These are phyloP conservation scores for Sphaerulina vaccinii DNA, from an alignment of 2,329 filamentous ascomycete genomes.

Conservation along the genomic window DNA sequence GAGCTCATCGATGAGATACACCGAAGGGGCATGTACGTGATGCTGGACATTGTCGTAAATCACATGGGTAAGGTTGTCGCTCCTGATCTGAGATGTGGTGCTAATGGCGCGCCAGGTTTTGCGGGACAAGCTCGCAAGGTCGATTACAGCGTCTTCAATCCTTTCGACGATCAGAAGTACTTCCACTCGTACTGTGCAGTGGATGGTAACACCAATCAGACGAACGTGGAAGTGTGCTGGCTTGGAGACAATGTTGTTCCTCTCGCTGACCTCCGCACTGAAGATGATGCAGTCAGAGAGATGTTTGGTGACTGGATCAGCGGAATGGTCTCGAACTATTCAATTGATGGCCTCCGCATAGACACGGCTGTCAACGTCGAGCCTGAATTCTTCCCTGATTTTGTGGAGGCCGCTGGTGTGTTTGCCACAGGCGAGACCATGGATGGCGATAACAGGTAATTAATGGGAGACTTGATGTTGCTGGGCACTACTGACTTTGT, in stretches of 20 bases:
- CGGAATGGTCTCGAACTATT: slow-evolving; percentile 44
- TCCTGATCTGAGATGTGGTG: neutral
- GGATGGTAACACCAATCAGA: slow-evolving; percentile 50
- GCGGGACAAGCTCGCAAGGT: slow-evolving; percentile 48
- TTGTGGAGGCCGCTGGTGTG: slow-evolving; percentile 37
- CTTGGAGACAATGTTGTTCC: slow-evolving; percentile 50
- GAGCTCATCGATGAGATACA: slow-evolving; percentile 57
- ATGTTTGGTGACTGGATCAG: slow-evolving; percentile 45
- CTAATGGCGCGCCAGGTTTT: slow-evolving; percentile 37
- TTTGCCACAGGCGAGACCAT: slow-evolving; percentile 43
- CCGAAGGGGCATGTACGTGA: slow-evolving; percentile 56
- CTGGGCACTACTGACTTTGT: neutral
- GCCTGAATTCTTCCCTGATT: slow-evolving; percentile 39
- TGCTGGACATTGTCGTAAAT: slow-evolving; percentile 61
- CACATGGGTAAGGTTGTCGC: slow-evolving; percentile 41
- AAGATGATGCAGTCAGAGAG: slow-evolving; percentile 42
- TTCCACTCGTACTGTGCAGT: slow-evolving; percentile 61
- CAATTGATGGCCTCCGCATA: slow-evolving; percentile 42
- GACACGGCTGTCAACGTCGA: slow-evolving; percentile 42
- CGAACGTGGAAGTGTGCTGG: slow-evolving; percentile 49
- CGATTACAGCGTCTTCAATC: slow-evolving; percentile 54
- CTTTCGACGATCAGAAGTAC: slow-evolving; percentile 57
- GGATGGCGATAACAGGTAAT: slow-evolving; percentile 29
- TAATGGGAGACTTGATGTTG: neutral
- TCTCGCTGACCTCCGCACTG: slow-evolving; percentile 50